These are phyloP conservation scores for Debaryomycetaceae sp. DNA, from an alignment of 1,139 yeast genomes.

Conservation along the genomic window DNA sequence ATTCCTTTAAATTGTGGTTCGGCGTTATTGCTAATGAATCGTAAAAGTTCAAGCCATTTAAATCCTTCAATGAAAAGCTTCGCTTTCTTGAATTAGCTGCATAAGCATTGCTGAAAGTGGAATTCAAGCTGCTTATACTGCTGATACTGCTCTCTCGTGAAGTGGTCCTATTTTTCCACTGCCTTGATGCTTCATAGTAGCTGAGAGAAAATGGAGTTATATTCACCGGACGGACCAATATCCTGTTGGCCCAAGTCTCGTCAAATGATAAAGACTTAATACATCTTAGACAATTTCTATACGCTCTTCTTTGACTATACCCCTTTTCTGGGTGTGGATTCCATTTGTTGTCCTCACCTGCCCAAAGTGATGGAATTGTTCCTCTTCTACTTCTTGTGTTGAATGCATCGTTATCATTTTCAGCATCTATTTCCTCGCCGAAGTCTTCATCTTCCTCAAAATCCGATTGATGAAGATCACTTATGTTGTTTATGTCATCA, in stretches of 20 bases:
- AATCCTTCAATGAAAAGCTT: conserved; percentile 14
- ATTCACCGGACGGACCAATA: conserved; percentile 42
- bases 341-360: conserved; percentile 40
- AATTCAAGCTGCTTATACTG: conserved; percentile 17
- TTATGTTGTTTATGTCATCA: conserved; percentile 28
- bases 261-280: conserved; percentile 52
- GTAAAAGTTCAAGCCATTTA: conserved; percentile 17
- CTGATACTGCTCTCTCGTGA: not conserved
- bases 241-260: conserved; percentile 52
- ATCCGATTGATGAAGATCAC: conserved; percentile 35
- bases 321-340: conserved; percentile 36
- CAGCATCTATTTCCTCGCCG: conserved; percentile 14
- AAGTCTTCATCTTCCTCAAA: conserved; percentile 33
- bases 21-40: conserved; percentile 33
- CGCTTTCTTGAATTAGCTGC: conserved; percentile 8
- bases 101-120: conserved; percentile 2
- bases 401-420: conserved; percentile 12
- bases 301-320: conserved; percentile 40
- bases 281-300: conserved; percentile 55
- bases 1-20: conserved; percentile 39
- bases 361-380: conserved; percentile 5
- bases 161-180: not conserved
- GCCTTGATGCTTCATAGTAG: conserved; percentile 22
- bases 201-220: conserved; percentile 26
- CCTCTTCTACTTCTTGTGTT: conserved; percentile 6